Base-by-base conservation (phyloP, 371 early-diverging fungal genomes). In the Mortierella sp. region DNA sequence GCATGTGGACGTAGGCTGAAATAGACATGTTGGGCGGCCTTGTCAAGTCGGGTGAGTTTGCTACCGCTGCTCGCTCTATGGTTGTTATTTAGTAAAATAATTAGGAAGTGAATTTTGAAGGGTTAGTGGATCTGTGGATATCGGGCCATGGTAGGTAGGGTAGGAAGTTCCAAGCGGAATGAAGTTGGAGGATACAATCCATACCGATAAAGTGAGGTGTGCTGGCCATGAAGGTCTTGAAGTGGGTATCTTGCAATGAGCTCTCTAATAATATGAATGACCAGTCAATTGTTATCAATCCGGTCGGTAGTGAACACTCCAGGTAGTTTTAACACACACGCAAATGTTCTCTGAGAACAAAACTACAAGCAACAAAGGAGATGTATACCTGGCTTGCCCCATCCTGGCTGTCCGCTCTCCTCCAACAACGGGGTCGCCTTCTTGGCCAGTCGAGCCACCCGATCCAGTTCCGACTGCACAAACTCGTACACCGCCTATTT, bases 131-230 rank as follows among this genome's bases (percentile, higher is more conserved):
- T n/a, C n/a, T n/a, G n/a, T 26, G 19, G 11, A 19, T 21, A 48
- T 38, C 5, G 5, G 21, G 31, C 47, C 47, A 44, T 26, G 21
- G 6, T 24, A 42, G 52, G 21, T 2, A n/a, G 42, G 14, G 21
- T 19, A 44, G n/a, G n/a, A n/a, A 14, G 16, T 28, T 19, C 26
- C 14, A 21, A 38, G 6, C 7, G 34, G 5, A 31, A 34, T n/a
- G n/a, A 58, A 34, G 48, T 28, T 26, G 13, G 16, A 58, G 16
- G 28, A 13, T 13, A 11, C 26, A 4, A 42, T 63, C 14, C 80
- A 77, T 90, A 92, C 93, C 93, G 52, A 95, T 90, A 42, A 94
- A 88, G 13, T 90, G 89, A 42, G 94, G 90, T 11, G 96, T 93
- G 80, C 93, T 91, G 28, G 92, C 83, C 83, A 93, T 90, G 2